Conservation (phyloP, 2,329 filamentous ascomycete genomes). For the Monosporascus sp. region DNA sequence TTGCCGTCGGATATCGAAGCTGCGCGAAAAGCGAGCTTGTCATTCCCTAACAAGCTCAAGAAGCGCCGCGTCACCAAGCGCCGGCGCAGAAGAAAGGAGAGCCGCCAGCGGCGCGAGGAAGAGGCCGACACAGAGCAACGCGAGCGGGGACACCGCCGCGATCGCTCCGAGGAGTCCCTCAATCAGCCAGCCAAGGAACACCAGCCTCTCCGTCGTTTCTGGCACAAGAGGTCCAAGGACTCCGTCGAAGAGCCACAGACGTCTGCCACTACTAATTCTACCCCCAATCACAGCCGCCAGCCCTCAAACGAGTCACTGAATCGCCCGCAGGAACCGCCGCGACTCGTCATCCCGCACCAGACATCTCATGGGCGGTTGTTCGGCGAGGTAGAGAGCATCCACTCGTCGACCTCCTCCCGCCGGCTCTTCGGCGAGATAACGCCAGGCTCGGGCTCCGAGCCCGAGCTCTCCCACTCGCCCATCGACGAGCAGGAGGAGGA, state of each 20-base stretch:
- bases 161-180: constrained; percentile 16
- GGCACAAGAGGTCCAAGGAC: constrained; percentile 21
- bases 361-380: constrained; percentile 20
- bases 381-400: constrained; percentile 25
- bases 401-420: constrained; percentile 18
- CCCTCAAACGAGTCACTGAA: constrained; percentile 18
- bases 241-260: constrained; percentile 11
- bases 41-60: constrained; percentile 28
- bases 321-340: constrained; percentile 12
- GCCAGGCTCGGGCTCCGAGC: constrained; percentile 19
- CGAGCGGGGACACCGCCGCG: constrained; percentile 8
- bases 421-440: constrained; percentile 27
- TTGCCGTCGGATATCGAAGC: constrained; percentile 27
- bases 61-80: constrained; percentile 32
- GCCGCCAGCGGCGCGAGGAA: constrained; percentile 19
- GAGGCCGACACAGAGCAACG: constrained; percentile 8
- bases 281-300: constrained; percentile 13
- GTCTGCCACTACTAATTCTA: constrained; percentile 5
- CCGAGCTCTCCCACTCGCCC: constrained; percentile 26
- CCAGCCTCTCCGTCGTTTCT: constrained; percentile 17
- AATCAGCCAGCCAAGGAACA: constrained; percentile 14
- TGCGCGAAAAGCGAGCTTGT: constrained; percentile 26
- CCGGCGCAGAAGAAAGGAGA: constrained; percentile 24
- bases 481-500: constrained; percentile 20
- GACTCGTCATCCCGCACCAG: constrained; percentile 16